These are phyloP conservation scores for Geotrichum bryndzae DNA, from an alignment of 1,139 yeast genomes.

Conservation along the genomic window DNA sequence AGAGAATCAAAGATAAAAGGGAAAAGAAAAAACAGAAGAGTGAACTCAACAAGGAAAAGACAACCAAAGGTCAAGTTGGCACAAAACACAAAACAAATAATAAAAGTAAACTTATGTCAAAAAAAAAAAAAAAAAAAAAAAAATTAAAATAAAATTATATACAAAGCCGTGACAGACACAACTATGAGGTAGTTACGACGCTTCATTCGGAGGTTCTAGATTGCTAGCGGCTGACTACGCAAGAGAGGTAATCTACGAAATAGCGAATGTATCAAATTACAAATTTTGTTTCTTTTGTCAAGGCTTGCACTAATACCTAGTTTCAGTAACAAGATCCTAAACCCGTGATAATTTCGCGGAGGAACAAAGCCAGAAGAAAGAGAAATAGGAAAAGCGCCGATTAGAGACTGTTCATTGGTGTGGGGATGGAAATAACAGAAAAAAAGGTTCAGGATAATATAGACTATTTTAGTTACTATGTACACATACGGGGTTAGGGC, in stretches of 20 bases:
- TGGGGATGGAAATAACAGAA: neutral
- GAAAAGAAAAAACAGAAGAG: neutral
- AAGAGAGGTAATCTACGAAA: too few species aligned
- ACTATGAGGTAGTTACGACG: neutral
- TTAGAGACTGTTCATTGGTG: neutral
- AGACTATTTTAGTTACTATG: neutral
- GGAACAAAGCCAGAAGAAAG: too few species aligned
- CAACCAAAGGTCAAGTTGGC: neutral
- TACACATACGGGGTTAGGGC: neutral
- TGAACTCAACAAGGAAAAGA: neutral
- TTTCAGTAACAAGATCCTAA: too few species aligned
- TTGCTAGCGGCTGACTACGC: too few species aligned
- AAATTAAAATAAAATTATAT: too few species aligned
- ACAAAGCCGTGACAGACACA: neutral
- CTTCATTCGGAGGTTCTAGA: too few species aligned
- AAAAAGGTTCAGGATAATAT: neutral
- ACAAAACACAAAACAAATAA: neutral
- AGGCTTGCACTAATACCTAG: too few species aligned
- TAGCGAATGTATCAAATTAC: too few species aligned
- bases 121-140: neutral
- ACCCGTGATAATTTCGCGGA: too few species aligned
- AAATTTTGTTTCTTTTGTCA: too few species aligned
- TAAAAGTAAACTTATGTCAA: neutral
- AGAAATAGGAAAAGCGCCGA: too few species aligned
- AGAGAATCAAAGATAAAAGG: neutral